phyloP scores from a whole-genome alignment of 2,329 filamentous ascomycete species.

The Pseudonectria buxi region DNA sequence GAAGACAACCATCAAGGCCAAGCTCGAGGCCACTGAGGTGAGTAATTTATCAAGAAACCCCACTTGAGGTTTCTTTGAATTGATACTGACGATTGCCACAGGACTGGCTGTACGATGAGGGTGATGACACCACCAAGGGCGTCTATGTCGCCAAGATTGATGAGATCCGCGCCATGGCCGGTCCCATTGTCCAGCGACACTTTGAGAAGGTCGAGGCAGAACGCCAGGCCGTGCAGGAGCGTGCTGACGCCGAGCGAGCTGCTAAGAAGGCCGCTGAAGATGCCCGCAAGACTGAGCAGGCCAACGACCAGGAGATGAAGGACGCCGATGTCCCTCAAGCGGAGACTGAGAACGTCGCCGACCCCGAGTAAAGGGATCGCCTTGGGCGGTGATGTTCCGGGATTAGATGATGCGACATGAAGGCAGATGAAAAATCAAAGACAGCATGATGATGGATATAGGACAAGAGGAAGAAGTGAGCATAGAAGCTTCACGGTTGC shows the following conservation, averaged over 20 bases:
- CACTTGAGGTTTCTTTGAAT: not conserved
- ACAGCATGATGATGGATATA: constrained; percentile 6
- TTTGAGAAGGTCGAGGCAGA: constrained; percentile 91
- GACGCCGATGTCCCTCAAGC: constrained; percentile 50
- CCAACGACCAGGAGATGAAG: constrained; percentile 57
- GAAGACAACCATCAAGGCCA: constrained; percentile 77
- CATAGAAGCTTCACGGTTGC: constrained; percentile 15
- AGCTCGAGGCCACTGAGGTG: constrained; percentile 83
- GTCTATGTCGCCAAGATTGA: constrained; percentile 93
- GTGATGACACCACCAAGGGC: constrained; percentile 88
- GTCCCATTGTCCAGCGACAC: constrained; percentile 88
- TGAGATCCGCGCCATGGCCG: constrained; percentile 84
- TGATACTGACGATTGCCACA: constrained; percentile 31
- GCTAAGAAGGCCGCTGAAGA: constrained; percentile 61
- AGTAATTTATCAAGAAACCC: constrained; percentile 28
- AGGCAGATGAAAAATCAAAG: constrained; percentile 16
- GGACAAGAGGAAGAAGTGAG: constrained; percentile 8
- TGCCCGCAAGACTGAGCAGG: constrained; percentile 46
- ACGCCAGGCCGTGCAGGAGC: constrained; percentile 70
- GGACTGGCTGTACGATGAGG: constrained; percentile 98
- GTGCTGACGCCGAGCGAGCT: constrained; percentile 68
- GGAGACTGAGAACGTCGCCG: constrained; percentile 41
- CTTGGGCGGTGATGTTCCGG: constrained; percentile 1
- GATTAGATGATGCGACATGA: constrained; percentile 17
- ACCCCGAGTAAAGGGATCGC: constrained; percentile 26